Percentiles rank a stretch among this genome's conserved stretches.
These are phyloP conservation scores for Fimicolochytrium jonesii DNA, from an alignment of 192 early-diverging fungal species.

Conservation along the genomic window DNA sequence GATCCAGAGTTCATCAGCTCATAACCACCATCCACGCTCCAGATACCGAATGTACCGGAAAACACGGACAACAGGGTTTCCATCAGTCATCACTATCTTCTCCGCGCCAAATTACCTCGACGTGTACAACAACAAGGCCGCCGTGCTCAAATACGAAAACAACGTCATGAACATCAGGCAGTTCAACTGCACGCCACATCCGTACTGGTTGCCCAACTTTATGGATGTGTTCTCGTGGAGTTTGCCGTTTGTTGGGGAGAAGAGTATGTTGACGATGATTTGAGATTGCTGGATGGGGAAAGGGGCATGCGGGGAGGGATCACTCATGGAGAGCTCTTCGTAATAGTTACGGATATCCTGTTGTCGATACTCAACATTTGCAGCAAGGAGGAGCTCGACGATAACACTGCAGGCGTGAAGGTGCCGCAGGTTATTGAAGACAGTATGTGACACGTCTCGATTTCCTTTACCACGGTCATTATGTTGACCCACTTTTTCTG, in stretches of 20 bases:
- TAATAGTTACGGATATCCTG: conserved; percentile 91
- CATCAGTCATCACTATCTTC: conserved; percentile 96
- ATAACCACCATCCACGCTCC: too few species aligned
- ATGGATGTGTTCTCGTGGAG: conserved; percentile 99
- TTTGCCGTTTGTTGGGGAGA: conserved; percentile 96
- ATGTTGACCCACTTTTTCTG: too few species aligned
- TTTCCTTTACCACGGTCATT: too few species aligned
- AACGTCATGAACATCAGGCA: conserved; percentile 99
- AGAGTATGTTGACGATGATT: conserved; percentile 74
- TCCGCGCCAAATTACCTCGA: conserved; percentile 98
- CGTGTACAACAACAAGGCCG: conserved; percentile 98
- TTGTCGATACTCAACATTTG: conserved; percentile 91
- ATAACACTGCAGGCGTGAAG: conserved; percentile 35
- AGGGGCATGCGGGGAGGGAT: too few species aligned
- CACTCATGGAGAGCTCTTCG: too few species aligned
- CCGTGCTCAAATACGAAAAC: conserved; percentile 96
- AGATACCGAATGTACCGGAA: conserved; percentile 94
- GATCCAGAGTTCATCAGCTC: too few species aligned
- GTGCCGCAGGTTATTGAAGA: background rate
- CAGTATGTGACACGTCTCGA: conserved; percentile 11
- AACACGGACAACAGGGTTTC: conserved; percentile 88
- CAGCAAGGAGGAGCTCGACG: conserved; percentile 88
- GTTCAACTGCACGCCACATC: conserved; percentile 90
- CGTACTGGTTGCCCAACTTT: conserved; percentile 98
- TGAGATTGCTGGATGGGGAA: too few species aligned